Evolutionary conservation across 139 green algal species (phyloP).

Genomic region (Trebouxia sp.): DNA sequence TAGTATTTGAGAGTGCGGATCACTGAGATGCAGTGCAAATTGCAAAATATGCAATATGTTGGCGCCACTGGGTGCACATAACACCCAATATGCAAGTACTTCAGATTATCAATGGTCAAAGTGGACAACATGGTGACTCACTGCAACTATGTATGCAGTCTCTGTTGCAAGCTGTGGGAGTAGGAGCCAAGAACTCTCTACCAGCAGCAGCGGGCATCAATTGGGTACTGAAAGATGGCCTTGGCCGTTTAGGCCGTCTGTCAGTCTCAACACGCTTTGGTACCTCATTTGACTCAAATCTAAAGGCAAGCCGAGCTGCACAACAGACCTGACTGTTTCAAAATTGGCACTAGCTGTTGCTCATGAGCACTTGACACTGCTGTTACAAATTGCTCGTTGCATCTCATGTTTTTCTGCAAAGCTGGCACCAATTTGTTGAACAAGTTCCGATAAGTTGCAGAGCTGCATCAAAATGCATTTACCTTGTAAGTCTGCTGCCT

Average conservation of each 20-base stretch:
- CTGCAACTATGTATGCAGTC: constrained; percentile 58
- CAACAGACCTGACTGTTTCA: background rate
- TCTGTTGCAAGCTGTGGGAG: constrained; percentile 88
- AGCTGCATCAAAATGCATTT: too few relatives aligned
- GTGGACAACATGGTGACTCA: too few relatives aligned
- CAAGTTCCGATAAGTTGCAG: too few relatives aligned
- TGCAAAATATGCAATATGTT: background rate
- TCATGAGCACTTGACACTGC: too few relatives aligned
- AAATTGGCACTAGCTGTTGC: too few relatives aligned
- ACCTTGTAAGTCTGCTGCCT: too few relatives aligned
- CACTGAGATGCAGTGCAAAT: too few relatives aligned
- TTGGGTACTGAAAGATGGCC: constrained; percentile 89
- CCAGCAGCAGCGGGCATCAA: constrained; percentile 77
- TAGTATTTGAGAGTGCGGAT: too few relatives aligned
- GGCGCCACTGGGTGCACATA: background rate
- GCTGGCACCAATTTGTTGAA: too few relatives aligned
- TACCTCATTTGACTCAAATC: constrained; percentile 82
- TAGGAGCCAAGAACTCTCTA: constrained; percentile 80
- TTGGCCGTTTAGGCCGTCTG: constrained; percentile 81
- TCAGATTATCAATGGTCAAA: too few relatives aligned
- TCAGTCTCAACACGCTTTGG: constrained; percentile 78
- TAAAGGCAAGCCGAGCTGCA: constrained; percentile 67
- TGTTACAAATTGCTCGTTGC: too few relatives aligned
- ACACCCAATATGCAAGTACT: background rate
- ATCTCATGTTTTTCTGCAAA: too few relatives aligned